Percentiles rank a stretch among this genome's conserved stretches.
phyloP scores from a whole-genome alignment of 169 alveolate genomes.

The Plasmodium inui region DNA sequence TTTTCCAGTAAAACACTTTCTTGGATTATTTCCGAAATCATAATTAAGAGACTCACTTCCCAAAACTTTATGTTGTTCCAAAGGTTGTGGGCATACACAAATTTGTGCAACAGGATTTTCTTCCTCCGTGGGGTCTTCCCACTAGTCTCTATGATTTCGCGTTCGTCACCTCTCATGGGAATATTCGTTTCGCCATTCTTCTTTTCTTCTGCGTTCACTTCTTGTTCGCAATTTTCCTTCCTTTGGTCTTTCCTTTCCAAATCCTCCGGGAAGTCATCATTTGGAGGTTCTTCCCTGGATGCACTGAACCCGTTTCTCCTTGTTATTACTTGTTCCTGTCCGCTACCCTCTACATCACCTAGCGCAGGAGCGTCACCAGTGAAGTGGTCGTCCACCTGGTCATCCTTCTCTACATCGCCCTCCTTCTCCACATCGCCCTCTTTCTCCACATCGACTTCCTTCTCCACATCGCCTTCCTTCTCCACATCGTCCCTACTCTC shows the following conservation, averaged over 20 bases:
- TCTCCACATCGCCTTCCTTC: background rate
- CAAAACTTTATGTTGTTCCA: conserved; percentile 70
- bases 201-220: background rate
- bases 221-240: background rate
- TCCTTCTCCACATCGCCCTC: background rate
- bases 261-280: background rate
- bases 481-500: conserved; percentile 10
- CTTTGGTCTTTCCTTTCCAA: background rate
- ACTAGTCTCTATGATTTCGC: background rate
- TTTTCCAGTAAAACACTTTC: conserved; percentile 53
- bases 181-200: background rate
- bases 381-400: background rate
- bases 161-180: background rate
- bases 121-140: background rate
- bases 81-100: conserved; percentile 38
- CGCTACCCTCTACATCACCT: background rate
- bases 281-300: background rate
- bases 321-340: background rate
- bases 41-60: conserved; percentile 50
- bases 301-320: background rate
- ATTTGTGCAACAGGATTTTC: conserved; percentile 26
- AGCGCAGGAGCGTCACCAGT: background rate
- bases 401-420: no score
- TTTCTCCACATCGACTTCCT: background rate
- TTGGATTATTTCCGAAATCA: conserved; percentile 69